Evolutionary conservation across 352 stramenopile species (phyloP).

Genomic region (Pythium rhizo-oryzae): DNA sequence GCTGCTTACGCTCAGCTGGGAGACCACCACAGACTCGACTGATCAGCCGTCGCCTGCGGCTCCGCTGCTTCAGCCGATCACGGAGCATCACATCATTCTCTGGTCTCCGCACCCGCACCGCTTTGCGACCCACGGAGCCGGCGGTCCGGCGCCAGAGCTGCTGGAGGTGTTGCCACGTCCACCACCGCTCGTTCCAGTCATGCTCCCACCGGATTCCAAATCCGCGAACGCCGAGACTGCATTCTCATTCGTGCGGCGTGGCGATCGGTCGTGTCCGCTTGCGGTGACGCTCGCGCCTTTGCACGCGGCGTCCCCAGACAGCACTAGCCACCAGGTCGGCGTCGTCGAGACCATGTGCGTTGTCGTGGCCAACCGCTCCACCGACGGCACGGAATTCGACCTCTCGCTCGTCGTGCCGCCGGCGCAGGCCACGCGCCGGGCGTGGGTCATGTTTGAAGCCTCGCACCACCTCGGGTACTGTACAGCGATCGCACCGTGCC

Average conservation of each 20-base stretch:
- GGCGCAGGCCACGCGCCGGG: conserved; percentile 2
- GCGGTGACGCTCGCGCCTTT: conserved; percentile 45
- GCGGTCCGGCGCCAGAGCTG: neutral
- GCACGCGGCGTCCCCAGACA: conserved; percentile 6
- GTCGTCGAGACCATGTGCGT: conserved; percentile 45
- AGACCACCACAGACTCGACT: conserved; percentile 29
- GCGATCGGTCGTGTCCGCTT: conserved; percentile 39
- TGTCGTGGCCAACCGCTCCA: conserved; percentile 57
- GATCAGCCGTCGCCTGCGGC: neutral
- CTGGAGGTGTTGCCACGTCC: conserved; percentile 13
- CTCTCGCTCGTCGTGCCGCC: conserved; percentile 58
- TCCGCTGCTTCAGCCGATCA: conserved; percentile 44
- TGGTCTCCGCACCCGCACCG: conserved; percentile 46
- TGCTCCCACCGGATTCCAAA: neutral
- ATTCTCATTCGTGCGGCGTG: conserved; percentile 31
- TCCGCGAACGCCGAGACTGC: neutral
- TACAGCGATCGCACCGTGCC: conserved; percentile 2
- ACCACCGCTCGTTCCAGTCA: conserved; percentile 4
- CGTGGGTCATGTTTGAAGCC: conserved; percentile 61
- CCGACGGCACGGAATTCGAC: conserved; percentile 46
- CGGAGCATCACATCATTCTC: conserved; percentile 67
- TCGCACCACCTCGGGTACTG: conserved; percentile 64
- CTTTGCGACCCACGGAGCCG: neutral
- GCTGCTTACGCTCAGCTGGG: conserved; percentile 69
- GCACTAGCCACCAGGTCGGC: conserved; percentile 17